Percentiles rank a stretch among this genome's conserved stretches.
Conservation (phyloP, 495 filamentous ascomycete species). For the Trichoderma gamsii region DNA sequence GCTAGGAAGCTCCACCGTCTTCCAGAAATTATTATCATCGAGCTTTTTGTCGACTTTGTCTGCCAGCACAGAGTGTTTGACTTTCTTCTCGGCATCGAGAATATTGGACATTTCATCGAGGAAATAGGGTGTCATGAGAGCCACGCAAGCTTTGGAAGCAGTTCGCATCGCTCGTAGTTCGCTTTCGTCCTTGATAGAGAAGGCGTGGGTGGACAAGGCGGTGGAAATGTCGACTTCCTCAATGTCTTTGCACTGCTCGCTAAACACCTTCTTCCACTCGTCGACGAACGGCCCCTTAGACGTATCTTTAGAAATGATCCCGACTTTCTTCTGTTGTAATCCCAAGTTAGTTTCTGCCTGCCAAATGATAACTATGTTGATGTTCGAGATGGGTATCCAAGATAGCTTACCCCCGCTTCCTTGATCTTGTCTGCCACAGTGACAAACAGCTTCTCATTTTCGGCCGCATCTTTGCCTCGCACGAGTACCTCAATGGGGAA, state of each 20-base stretch:
- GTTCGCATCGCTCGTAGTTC: slow-evolving; percentile 92
- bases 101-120: slow-evolving; percentile 95
- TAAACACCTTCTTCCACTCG: slow-evolving; percentile 84
- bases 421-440: slow-evolving; percentile 82
- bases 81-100: slow-evolving; percentile 91
- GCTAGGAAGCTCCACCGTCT: slow-evolving; percentile 58
- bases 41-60: slow-evolving; percentile 84
- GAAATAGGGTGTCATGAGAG: slow-evolving; percentile 87
- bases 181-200: slow-evolving; percentile 93
- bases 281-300: slow-evolving; percentile 86
- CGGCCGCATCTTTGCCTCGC: slow-evolving; percentile 78
- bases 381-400: background rate
- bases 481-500: slow-evolving; percentile 85
- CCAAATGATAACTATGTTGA: background rate
- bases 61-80: slow-evolving; percentile 77
- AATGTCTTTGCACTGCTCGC: slow-evolving; percentile 68
- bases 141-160: slow-evolving; percentile 85
- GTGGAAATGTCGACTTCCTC: slow-evolving; percentile 83
- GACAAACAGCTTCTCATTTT: slow-evolving; percentile 80
- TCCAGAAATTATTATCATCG: slow-evolving; percentile 89
- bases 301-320: slow-evolving; percentile 73
- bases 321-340: slow-evolving; percentile 69
- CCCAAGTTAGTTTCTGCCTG: slow-evolving; percentile 17
- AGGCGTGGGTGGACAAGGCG: slow-evolving; percentile 72
- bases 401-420: slow-evolving; percentile 68